These are phyloP conservation scores for Hemerocallis citrina DNA, from an alignment of 106 monocot genomes.

Conservation along the genomic window DNA sequence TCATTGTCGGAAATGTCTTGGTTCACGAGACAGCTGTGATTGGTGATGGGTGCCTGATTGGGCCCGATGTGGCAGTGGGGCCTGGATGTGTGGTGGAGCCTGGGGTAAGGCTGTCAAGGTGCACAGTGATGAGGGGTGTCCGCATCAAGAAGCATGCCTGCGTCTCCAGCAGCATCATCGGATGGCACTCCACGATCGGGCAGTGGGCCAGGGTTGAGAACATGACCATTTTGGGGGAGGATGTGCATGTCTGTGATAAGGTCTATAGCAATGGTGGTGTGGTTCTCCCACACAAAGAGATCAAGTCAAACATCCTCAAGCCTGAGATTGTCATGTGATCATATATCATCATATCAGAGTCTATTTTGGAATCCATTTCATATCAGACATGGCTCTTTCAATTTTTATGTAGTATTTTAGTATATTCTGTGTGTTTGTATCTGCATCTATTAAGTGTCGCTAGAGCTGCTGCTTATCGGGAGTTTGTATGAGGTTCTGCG, in stretches of 20 bases:
- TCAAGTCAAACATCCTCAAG: slow-evolving; percentile 76
- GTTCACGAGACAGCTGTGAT: slow-evolving; percentile 57
- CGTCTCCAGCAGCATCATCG: slow-evolving; percentile 66
- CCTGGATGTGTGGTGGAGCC: slow-evolving; percentile 60
- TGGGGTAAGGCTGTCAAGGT: slow-evolving; percentile 61
- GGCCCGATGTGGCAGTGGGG: slow-evolving; percentile 61
- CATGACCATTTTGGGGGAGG: slow-evolving; percentile 84
- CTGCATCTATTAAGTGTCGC: no score
- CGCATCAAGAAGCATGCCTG: slow-evolving; percentile 62
- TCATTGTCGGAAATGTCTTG: slow-evolving; percentile 63
- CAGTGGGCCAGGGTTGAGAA: slow-evolving; percentile 75
- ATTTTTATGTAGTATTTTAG: no score
- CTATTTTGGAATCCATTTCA: no score
- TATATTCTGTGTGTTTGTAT: no score
- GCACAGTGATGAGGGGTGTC: slow-evolving; percentile 52
- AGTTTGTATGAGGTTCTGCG: no score
- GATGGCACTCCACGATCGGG: slow-evolving; percentile 80
- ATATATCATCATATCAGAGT: no score
- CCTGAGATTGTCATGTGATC: slow-evolving; percentile 85
- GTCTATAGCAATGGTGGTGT: slow-evolving; percentile 83
- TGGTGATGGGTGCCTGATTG: slow-evolving; percentile 66
- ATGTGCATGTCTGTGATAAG: slow-evolving; percentile 78
- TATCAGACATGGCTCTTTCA: no score
- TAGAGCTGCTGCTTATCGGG: no score
- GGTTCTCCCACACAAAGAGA: slow-evolving; percentile 91